Base-by-base conservation (phyloP, 345 rosid genomes). In the Capsella bursapastoris region DNA sequence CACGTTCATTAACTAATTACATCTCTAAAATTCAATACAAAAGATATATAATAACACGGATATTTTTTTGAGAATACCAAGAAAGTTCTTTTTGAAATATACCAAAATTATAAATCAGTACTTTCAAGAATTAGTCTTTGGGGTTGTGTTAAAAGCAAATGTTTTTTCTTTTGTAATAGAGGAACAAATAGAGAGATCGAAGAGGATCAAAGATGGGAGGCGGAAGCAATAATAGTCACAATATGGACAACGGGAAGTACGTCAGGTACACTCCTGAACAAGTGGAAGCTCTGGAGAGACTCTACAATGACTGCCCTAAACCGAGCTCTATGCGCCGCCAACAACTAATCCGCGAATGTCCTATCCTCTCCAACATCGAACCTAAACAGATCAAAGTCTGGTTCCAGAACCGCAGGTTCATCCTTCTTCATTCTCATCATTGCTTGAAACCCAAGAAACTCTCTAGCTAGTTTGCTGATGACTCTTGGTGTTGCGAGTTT, bases 331-430 rank as follows among this genome's bases (percentile, higher is more conserved):
- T 96, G 79, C 85, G 99, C 5, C 85, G 99, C 77, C 99, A 92
- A 73, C 99, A 96, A 83, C 81, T 96, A 78, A 90, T 96, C 70
- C 87, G 98, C 22, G 99, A 96, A 77, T 96, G 97, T 77, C 97
- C 98, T 78, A 89, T 92, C 82, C 85, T 96, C 75, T 73, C 93
- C 74, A 87, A 96, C 84, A 89, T 96, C 57, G 99, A 96, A 77
- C 95, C 99, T 47, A 96, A 92, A 84, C 99, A 96, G 88, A 96
- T 96, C 93, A 96, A 96, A 87, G 98, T 96, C 74, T 96, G 99
- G 99, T 96, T 96, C 70, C 99, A 96, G 56, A 96, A 96, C 70
- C 96, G 98, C 84, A 92, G 99, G 99, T 91, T 70, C 75, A 27
- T 16, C 45, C 14, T 32, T 59, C 37, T 52, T 60, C 3, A 11